These are phyloP conservation scores for Rubus parviflorus DNA, from an alignment of 306 rosid species.

Conservation along the genomic window DNA sequence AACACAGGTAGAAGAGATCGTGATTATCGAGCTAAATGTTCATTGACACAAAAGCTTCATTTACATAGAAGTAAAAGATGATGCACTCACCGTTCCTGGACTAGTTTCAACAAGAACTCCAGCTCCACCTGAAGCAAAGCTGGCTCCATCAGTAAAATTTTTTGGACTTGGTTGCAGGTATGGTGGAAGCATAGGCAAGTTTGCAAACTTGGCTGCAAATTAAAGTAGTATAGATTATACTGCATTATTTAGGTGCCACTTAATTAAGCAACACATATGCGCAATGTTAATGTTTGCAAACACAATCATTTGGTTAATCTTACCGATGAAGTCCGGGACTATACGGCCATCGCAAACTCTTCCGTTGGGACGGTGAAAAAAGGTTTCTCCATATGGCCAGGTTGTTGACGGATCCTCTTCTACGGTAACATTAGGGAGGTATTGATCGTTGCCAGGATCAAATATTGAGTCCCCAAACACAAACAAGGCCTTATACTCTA, in stretches of 20 bases:
- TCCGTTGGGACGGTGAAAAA: slow-evolving; percentile 49
- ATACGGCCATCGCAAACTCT: slow-evolving; percentile 48
- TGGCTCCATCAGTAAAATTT: slow-evolving; percentile 18
- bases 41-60: neutral
- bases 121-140: slow-evolving; percentile 43
- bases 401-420: slow-evolving; percentile 22
- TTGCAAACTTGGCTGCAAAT: slow-evolving; percentile 51
- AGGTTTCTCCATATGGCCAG: slow-evolving; percentile 49
- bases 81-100: neutral
- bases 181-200: slow-evolving; percentile 44
- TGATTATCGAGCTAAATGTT: neutral
- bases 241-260: neutral
- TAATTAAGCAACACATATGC: neutral
- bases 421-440: slow-evolving; percentile 26
- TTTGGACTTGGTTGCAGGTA: slow-evolving; percentile 25
- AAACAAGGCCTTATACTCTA: slow-evolving; percentile 24
- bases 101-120: neutral
- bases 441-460: slow-evolving; percentile 41
- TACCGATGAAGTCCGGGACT: slow-evolving; percentile 52
- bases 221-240: neutral
- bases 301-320: neutral
- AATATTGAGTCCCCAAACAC: slow-evolving; percentile 39
- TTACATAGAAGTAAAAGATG: neutral
- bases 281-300: too few species aligned
- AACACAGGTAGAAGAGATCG: neutral